phyloP scores from a whole-genome alignment of 176 grass and related monocot species.

The Eleusine coracana region DNA sequence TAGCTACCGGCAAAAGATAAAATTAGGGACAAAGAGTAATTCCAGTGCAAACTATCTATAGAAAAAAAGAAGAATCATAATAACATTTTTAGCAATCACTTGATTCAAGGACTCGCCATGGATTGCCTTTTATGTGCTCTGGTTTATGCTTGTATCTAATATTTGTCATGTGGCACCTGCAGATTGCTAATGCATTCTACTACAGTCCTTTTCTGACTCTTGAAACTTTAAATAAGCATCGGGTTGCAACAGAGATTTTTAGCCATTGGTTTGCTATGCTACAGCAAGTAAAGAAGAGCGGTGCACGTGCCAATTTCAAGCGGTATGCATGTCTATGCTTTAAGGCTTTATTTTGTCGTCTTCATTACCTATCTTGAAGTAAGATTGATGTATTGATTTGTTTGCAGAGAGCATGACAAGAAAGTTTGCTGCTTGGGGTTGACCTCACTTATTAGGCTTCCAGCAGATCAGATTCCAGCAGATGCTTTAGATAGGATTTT shows the following conservation, averaged over 20 bases:
- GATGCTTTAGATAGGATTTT: slow-evolving; percentile 77
- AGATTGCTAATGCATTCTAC: slow-evolving; percentile 85
- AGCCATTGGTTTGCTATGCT: slow-evolving; percentile 86
- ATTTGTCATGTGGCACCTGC: slow-evolving; percentile 38
- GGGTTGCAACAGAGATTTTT: slow-evolving; percentile 74
- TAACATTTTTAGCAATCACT: not conserved
- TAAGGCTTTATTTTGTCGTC: slow-evolving; percentile 1
- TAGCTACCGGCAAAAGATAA: not conserved
- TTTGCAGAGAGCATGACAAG: slow-evolving; percentile 82
- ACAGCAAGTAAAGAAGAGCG: slow-evolving; percentile 77
- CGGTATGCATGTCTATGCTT: slow-evolving; percentile 51
- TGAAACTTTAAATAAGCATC: slow-evolving; percentile 66
- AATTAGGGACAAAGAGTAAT: not conserved
- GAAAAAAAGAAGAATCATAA: not conserved
- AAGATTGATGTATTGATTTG: slow-evolving; percentile 38
- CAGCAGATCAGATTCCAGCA: slow-evolving; percentile 64
- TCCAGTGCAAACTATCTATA: not conserved
- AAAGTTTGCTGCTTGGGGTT: slow-evolving; percentile 85
- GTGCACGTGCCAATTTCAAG: slow-evolving; percentile 71
- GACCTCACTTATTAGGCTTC: slow-evolving; percentile 79
- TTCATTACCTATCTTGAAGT: not conserved
- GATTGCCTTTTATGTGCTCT: slow-evolving; percentile 17
- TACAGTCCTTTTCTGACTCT: slow-evolving; percentile 81
- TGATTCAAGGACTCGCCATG: not conserved
- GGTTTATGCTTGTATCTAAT: slow-evolving; percentile 22